Evolutionary conservation across 2,329 filamentous ascomycete genomes (phyloP), one percentile per base, ranked within the genome.

Genomic region (Juglanconis sp.): DNA sequence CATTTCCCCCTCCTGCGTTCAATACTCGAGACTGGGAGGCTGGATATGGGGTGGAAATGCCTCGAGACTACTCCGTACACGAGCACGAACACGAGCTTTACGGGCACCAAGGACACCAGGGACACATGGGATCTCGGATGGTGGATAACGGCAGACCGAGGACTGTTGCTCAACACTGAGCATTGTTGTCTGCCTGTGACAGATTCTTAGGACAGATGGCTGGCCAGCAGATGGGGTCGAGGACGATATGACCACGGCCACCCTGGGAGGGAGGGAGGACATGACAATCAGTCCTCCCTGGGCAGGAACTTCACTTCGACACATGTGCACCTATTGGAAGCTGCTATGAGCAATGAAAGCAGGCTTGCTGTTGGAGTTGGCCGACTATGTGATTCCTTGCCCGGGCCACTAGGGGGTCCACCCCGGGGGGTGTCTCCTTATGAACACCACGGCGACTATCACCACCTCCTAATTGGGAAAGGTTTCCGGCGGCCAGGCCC

Each of bases 391-490:
- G 36, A 5, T 36, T 9, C 11, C 36, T 11, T 13, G 38, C 11
- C 46, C 30, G 38, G 7, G 17, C 9, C 30, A 10, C 11, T 44
- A 11, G 24, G 10, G 17, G 34, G 24, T 15, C 9, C 50, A 13
- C 4, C 40, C 24, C 31, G 10, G 13, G 31, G 8, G 36, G 8
- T 54, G 36, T n/a, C 32, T 46, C 31, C 7, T 15, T 11, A 40
- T 36, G 3, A 34, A 59, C 53, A 60, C 50, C 57, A 60, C 55
- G 15, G n/a, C 38, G 15, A 46, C 9, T 40, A 54, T 54, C 60
- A 49, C 34, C 42, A 47, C 30, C 9, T 34, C 30, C 42, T 11
- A 10, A 38, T 38, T 7, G 44, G 44, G 17, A 8, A 34, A 46
- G 34, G 32, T 13, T 38, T n/a, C 48, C 52, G 50, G 15, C 49